Percentiles rank a stretch among this genome's conserved stretches.
phyloP scores from a whole-genome alignment of 352 stramenopile genomes.

The Pythium rhizo-oryzae region DNA sequence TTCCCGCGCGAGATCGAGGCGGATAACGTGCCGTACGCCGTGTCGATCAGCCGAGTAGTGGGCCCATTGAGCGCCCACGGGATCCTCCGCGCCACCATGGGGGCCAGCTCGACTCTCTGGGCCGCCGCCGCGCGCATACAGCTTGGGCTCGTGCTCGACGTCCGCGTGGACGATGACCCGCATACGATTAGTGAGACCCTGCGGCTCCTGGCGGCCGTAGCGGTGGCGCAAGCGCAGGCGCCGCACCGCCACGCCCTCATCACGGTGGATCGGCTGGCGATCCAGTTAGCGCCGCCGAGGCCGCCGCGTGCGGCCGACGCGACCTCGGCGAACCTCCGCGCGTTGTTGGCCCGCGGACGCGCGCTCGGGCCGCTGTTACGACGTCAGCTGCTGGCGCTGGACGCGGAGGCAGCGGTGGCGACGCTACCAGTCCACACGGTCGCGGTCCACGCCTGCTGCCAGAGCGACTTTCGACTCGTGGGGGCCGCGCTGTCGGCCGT shows the following conservation, averaged over 20 bases:
- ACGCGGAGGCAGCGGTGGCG: no score
- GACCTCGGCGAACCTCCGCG: not conserved
- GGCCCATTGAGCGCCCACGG: no score
- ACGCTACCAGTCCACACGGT: not conserved
- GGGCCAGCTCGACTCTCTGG: not conserved
- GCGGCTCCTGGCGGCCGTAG: not conserved
- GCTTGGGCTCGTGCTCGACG: not conserved
- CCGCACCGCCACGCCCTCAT: not conserved
- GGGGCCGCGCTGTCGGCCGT: not conserved
- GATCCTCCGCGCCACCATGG: not conserved
- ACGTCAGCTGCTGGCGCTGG: not conserved
- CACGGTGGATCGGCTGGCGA: not conserved
- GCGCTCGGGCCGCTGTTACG: not conserved
- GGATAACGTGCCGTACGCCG: no score
- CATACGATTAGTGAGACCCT: not conserved
- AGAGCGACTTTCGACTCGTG: conserved; percentile 2
- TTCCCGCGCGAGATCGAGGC: no score
- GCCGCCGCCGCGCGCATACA: not conserved
- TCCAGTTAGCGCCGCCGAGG: not conserved
- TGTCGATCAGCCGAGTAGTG: no score
- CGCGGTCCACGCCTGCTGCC: not conserved
- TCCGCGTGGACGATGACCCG: not conserved
- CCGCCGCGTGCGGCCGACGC: not conserved
- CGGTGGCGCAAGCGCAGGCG: not conserved
- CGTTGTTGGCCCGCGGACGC: not conserved